Percentiles rank a stretch among this genome's conserved stretches.
Conservation (phyloP, 164 flowering plant genomes). For the Umbellularia californica region DNA sequence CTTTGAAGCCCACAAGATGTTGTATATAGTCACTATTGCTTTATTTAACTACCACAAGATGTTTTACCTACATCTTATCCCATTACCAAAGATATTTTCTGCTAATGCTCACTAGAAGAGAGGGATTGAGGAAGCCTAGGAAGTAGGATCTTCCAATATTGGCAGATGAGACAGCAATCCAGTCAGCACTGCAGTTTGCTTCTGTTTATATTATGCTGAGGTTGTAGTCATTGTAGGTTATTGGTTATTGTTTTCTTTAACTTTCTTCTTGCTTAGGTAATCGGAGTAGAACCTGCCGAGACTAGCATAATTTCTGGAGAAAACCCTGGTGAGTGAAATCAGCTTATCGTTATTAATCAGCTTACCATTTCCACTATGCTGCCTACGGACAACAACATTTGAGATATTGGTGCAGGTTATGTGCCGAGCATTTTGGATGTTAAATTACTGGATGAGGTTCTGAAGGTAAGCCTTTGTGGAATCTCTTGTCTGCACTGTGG, state of each 20-base stretch:
- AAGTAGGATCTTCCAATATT: too few species aligned
- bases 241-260: conserved; percentile 10
- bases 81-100: too few species aligned
- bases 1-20: too few species aligned
- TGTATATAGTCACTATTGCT: too few species aligned
- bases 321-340: conserved; percentile 45
- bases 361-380: not conserved
- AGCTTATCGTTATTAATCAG: not conserved
- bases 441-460: conserved; percentile 69
- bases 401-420: conserved; percentile 45
- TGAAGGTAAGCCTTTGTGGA: conserved; percentile 45
- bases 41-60: too few species aligned
- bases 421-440: conserved; percentile 72
- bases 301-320: conserved; percentile 74
- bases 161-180: too few species aligned
- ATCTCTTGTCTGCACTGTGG: too few species aligned
- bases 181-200: not conserved
- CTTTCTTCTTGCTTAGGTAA: conserved; percentile 43
- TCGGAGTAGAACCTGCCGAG: conserved; percentile 87
- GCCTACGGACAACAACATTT: not conserved
- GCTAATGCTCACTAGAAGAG: too few species aligned
- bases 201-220: not conserved
- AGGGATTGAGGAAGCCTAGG: too few species aligned
- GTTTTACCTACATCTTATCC: too few species aligned
- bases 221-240: not conserved